Base-by-base conservation (phyloP, 2,329 filamentous ascomycete genomes). In the Cytospora piceicola region DNA sequence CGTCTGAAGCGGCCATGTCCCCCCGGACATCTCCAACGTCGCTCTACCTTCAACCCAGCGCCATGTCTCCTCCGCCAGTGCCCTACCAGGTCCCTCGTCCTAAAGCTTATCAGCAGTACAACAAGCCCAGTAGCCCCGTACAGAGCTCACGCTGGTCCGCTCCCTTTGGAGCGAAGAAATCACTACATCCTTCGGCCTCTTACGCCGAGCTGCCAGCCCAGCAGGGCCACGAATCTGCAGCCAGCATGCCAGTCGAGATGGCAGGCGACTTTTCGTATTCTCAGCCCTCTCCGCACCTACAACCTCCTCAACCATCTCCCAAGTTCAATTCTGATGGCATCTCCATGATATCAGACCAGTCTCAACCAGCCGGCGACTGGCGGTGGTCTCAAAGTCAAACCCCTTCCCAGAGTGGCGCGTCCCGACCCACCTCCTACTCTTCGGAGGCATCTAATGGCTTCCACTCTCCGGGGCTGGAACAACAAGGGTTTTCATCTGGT, bases 201-300 rank as follows among this genome's bases (percentile, higher is more conserved):
- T 64, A 70, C 15, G 73, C 78, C 65, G 82, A 85, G 65, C 77
- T 85, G 11, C 77, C 81, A 12, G 71, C 66, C 36, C 69, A 56
- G 5, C 60, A 63, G 17, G 14, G 17, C 11, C 53, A 51, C 2
- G 30, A 67, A 65, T 27, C 58, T 61, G n/a, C 68, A 55, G 15
- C 58, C 61, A 22, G 63, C 67, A 36, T 65, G 42, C 70, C 61
- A 15, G 74, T 79, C 65, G 80, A 82, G 67, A 75, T 82, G 67
- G 78, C 79, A 0, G 84, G 83, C 27, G 84, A 86, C 70, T 83
- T 76, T 71, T 81, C 80, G 69, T 76, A 83, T 54, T 72, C 78
- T 0, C 75, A 78, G 58, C 22, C 67, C 3, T 73, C 74, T 11
- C 72, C 75, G 8, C 68, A 68, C 22, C 67, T 75, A 6, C 72